These are phyloP conservation scores for Testicularia cyperi DNA, from an alignment of 1,284 basidiomycete genomes.

Conservation along the genomic window DNA sequence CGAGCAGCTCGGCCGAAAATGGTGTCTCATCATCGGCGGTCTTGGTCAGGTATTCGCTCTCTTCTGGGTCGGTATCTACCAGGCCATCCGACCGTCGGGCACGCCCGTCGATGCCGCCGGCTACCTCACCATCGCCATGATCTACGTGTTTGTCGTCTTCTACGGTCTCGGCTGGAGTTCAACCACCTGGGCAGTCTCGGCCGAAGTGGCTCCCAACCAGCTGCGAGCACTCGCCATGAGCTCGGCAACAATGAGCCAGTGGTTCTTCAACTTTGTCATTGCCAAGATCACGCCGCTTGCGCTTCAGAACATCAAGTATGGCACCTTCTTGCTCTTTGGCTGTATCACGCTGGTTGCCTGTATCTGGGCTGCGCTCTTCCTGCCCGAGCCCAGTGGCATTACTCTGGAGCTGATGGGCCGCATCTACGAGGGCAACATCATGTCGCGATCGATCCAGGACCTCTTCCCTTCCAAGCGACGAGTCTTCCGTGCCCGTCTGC, in stretches of 20 bases:
- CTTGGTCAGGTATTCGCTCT: conserved; percentile 31
- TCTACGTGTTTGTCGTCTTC: conserved; percentile 30
- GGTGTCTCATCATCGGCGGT: conserved; percentile 36
- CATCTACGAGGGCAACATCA: conserved; percentile 50
- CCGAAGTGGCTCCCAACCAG: conserved; percentile 58
- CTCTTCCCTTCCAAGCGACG: conserved; percentile 34
- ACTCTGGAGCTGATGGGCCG: conserved; percentile 51
- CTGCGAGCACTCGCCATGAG: conserved; percentile 55
- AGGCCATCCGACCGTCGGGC: conserved; percentile 24
- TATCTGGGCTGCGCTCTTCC: conserved; percentile 50
- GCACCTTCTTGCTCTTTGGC: conserved; percentile 54
- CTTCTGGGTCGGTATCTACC: conserved; percentile 36
- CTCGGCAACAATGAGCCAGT: conserved; percentile 37
- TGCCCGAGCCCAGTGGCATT: conserved; percentile 53
- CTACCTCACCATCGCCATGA: conserved; percentile 35
- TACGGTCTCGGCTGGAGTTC: conserved; percentile 38
- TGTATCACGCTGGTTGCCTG: conserved; percentile 39
- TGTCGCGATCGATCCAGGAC: conserved; percentile 45
- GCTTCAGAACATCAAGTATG: conserved; percentile 49
- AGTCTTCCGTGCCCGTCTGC: conserved; percentile 19
- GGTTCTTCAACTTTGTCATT: conserved; percentile 55
- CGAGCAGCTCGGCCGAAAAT: conserved; percentile 39
- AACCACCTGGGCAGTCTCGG: conserved; percentile 42
- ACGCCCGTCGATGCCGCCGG: conserved; percentile 20
- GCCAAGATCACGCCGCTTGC: conserved; percentile 52